Percentiles rank a stretch among this genome's conserved stretches.
Conservation (phyloP, 2,329 filamentous ascomycete species). For the Domatiomyces catenatus region DNA sequence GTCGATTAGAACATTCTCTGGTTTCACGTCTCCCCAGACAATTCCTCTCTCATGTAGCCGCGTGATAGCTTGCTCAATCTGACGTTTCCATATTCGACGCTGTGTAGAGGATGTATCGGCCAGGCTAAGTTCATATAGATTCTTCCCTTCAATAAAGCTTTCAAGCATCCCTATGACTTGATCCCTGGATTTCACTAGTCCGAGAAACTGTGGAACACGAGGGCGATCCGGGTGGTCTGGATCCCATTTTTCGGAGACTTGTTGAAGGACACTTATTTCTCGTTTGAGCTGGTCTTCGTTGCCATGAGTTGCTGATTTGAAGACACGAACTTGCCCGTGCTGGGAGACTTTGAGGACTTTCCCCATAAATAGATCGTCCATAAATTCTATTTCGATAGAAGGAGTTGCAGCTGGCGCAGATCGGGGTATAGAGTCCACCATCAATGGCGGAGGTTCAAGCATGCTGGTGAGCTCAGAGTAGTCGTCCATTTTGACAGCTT, state of each 20-base stretch:
- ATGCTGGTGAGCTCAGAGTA: neutral
- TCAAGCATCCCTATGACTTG: constrained; percentile 4
- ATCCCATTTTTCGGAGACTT: constrained; percentile 6
- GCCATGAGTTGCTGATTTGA: constrained; percentile 6
- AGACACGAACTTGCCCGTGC: constrained; percentile 4
- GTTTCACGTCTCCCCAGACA: constrained; percentile 20
- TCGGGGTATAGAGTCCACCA: neutral
- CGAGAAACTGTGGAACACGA: constrained; percentile 4
- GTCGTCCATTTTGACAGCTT: constrained; percentile 2
- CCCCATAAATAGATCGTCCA: constrained; percentile 4
- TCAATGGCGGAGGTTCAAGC: constrained; percentile 1
- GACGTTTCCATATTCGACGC: constrained; percentile 2
- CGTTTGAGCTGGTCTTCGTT: constrained; percentile 6
- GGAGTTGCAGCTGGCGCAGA: neutral
- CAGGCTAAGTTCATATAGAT: neutral
- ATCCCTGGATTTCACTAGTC: constrained; percentile 2
- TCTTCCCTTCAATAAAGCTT: constrained; percentile 4
- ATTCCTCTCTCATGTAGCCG: constrained; percentile 12
- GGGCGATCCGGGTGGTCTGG: constrained; percentile 3
- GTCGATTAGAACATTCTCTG: constrained; percentile 20
- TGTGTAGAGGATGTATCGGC: neutral
- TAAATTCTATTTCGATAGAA: constrained; percentile 3
- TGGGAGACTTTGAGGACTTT: constrained; percentile 5
- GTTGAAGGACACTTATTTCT: constrained; percentile 6
- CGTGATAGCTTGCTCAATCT: constrained; percentile 6